A percentile compares a stretch with the other conserved stretches of the same genome.
Evolutionary conservation across 495 filamentous ascomycete species (phyloP).

Genomic region (Hyaloscypha bicolor): DNA sequence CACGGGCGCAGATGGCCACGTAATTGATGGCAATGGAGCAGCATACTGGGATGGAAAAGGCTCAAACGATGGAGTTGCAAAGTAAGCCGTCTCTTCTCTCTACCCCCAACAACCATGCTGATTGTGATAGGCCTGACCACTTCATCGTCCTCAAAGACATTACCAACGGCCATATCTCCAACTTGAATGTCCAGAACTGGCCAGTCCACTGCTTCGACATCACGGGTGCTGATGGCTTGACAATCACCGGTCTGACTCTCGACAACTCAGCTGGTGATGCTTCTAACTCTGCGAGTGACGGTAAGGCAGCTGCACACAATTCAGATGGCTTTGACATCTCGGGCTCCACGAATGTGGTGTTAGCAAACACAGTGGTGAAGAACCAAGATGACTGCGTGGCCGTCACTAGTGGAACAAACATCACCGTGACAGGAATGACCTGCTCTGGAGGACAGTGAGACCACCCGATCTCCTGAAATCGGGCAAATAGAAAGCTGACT

Average conservation of each 20-base stretch:
- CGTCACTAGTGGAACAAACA: conserved; percentile 62
- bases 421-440: conserved; percentile 51
- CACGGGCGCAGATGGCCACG: conserved; percentile 44
- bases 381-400: conserved; percentile 70
- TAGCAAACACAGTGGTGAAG: conserved; percentile 53
- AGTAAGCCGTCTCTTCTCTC: conserved; percentile 36
- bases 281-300: conserved; percentile 38
- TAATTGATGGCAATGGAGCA: conserved; percentile 49
- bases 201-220: conserved; percentile 66
- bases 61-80: conserved; percentile 51
- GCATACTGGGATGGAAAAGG: conserved; percentile 56
- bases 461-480: background rate
- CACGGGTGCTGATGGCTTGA: conserved; percentile 49
- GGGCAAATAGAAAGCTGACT: background rate
- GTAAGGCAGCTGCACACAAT: conserved; percentile 54
- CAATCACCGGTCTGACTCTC: conserved; percentile 55
- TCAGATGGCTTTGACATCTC: conserved; percentile 69
- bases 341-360: conserved; percentile 46
- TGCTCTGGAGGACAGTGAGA: conserved; percentile 55
- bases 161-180: conserved; percentile 40
- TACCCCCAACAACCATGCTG: conserved; percentile 39
- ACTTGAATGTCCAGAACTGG: conserved; percentile 52
- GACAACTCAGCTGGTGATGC: conserved; percentile 61
- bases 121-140: conserved; percentile 46
- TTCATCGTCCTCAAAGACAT: conserved; percentile 47